Evolutionary conservation across 495 filamentous ascomycete species (phyloP), one percentile per base, ranked within the genome.

Genomic region (Lophium mytilinum): DNA sequence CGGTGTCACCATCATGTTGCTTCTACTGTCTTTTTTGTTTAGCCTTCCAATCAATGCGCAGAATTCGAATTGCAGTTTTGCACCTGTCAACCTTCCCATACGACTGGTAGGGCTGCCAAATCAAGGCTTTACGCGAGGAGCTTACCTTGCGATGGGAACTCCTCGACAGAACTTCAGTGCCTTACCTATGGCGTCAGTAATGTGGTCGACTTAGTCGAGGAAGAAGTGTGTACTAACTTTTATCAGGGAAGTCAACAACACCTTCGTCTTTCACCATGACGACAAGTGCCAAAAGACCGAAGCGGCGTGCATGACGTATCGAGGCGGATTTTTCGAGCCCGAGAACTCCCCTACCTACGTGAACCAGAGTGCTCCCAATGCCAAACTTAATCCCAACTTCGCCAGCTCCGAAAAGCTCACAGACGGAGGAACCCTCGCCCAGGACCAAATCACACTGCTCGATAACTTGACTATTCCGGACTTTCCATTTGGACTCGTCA

Each of bases 161-260:
- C 52, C 52, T 15, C n/a, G 21, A 11, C 52, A 55, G 41, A 55
- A 55, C 30, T 34, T 55, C 41, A 55, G 52, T 36, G 9, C 46
- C 15, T 19, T 55, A 7, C 52, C 52, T 14, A 34, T 55, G 18
- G 52, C 46, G 52, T 55, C 1, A 55, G 52, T 55, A 12, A 6
- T 10, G 2, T n/a, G 14, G 4, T 30, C 17, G 17, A 40, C 6
- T 7, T 12, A 41, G 11, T 12, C 17, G 39, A 9, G 12, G 17
- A 41, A 14, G 2, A 12, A 9, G 2, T 3, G 17, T 12, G 39
- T 53, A n/a, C 52, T 55, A 14, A 55, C 34, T 7, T 10, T 10
- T 10, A 46, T 9, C 12, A 53, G 52, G n/a, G 52, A 55, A 7
- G 35, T 30, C 39, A 55, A 55, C 34, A 55, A 55, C 33, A 55